Evolutionary conservation across 23 red algal genomes (phyloP).

Genomic region (Gracilaria domingensis): DNA sequence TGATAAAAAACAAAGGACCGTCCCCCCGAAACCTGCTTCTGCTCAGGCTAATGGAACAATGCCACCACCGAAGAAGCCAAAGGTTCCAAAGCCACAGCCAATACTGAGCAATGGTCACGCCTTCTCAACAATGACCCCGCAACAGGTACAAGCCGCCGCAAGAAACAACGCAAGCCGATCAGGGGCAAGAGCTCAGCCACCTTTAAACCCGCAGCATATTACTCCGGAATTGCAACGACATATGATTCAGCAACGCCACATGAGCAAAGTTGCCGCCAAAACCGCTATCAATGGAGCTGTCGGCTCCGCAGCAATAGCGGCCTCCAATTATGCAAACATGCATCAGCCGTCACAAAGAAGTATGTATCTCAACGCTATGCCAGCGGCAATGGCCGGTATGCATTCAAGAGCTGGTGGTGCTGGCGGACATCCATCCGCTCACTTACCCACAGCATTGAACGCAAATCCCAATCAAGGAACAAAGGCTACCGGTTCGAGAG

Average conservation of each 20-base stretch:
- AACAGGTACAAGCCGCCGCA: background rate
- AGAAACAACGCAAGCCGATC: background rate
- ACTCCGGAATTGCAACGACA: background rate
- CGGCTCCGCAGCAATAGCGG: background rate
- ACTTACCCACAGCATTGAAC: background rate
- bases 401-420: background rate
- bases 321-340: constrained; percentile 9
- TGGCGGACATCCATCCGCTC: background rate
- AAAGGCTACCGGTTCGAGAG: constrained; percentile 6
- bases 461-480: background rate
- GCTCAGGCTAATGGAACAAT: background rate
- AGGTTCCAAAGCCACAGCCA: constrained; percentile 10
- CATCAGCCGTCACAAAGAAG: background rate
- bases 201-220: background rate
- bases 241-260: background rate
- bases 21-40: background rate
- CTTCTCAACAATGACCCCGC: background rate
- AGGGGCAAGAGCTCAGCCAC: background rate
- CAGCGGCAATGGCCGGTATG: background rate
- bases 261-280: constrained; percentile 1
- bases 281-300: constrained; percentile 4
- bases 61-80: constrained; percentile 5
- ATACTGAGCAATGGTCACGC: background rate
- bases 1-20: background rate
- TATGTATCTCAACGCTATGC: background rate